Base-by-base conservation (phyloP, 148 eudicot genomes). In the Pharnaceum exiguum region DNA sequence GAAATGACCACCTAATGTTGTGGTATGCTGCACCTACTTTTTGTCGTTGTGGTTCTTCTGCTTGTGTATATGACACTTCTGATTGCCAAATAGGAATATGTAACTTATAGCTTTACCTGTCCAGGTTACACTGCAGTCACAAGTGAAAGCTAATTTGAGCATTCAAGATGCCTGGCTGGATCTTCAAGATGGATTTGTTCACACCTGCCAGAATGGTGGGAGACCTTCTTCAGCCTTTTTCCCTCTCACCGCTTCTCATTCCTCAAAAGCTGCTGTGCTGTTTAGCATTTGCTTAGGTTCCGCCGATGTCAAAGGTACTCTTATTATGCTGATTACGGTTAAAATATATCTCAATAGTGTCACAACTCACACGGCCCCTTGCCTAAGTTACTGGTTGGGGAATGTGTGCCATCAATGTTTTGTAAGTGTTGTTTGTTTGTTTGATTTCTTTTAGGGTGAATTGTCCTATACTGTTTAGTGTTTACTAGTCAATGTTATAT, bases 111-210 rank as follows among this genome's bases (percentile, higher is more conserved):
- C 35, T 4, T 26, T 40, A n/a, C 29, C 36, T 53, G n/a, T 78
- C 13, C 69, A 93, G 99, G 95, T 88, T 49, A 83, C 87, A 31
- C 63, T 93, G 57, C 89, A 83, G 72, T 93, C 99, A 46, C 95
- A 93, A 82, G 99, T 89, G 33, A 88, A 85, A 67, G 89, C 96
- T 46, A 69, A 84, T 52, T 70, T 89, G 79, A 75, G 85, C 51
- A 83, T 93, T 66, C 65, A 80, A 57, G 99, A 93, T 75, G 91
- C 96, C 56, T 89, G 96, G 99, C 76, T 93, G 62, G 89, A 89
- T 78, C 96, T 93, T 72, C 99, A 89, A 82, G 85, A 81, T 64
- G 99, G 99, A 62, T 93, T 93, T 75, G 67, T 81, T 65, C 99
- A 93, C 67, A 62, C 95, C 62, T 79, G 72, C 69, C 68, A 72